phyloP scores from a whole-genome alignment of 257 asterid species.

The Avicennia marina region DNA sequence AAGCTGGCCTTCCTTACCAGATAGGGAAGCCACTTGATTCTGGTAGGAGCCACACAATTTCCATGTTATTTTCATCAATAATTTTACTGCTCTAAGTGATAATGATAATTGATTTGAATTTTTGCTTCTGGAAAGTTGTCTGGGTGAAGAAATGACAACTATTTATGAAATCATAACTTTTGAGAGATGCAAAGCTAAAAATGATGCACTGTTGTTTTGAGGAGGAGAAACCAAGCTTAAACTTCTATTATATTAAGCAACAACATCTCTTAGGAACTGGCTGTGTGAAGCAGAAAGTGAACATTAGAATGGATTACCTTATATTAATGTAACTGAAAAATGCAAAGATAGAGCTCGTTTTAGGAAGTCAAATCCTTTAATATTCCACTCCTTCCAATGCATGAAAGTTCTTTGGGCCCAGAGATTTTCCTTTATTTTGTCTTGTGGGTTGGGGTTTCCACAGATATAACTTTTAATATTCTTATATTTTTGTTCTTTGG shows the following conservation, averaged over 20 bases:
- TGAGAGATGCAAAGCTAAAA: neutral
- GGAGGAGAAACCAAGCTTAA: too few relatives aligned
- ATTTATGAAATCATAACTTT: neutral
- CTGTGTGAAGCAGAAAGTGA: neutral
- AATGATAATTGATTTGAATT: neutral
- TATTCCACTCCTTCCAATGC: neutral
- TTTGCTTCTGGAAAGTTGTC: constrained; percentile 7
- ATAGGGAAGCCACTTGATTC: constrained; percentile 52
- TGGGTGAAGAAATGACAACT: constrained; percentile 1
- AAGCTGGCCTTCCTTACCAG: constrained; percentile 91
- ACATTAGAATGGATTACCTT: neutral
- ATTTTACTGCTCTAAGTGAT: constrained; percentile 1
- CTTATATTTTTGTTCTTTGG: neutral
- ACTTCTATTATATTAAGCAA: too few relatives aligned
- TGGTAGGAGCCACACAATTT: constrained; percentile 38
- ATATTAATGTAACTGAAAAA: neutral
- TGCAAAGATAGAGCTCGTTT: too few relatives aligned
- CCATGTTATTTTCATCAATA: neutral
- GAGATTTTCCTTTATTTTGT: neutral
- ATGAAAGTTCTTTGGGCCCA: neutral
- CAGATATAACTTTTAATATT: neutral
- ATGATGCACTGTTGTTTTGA: too few relatives aligned
- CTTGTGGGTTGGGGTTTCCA: neutral
- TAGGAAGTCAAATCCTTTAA: too few relatives aligned
- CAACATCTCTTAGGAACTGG: neutral